Evolutionary conservation across 371 early-diverging fungal species (phyloP).

Genomic region (Mucor saturninus): DNA sequence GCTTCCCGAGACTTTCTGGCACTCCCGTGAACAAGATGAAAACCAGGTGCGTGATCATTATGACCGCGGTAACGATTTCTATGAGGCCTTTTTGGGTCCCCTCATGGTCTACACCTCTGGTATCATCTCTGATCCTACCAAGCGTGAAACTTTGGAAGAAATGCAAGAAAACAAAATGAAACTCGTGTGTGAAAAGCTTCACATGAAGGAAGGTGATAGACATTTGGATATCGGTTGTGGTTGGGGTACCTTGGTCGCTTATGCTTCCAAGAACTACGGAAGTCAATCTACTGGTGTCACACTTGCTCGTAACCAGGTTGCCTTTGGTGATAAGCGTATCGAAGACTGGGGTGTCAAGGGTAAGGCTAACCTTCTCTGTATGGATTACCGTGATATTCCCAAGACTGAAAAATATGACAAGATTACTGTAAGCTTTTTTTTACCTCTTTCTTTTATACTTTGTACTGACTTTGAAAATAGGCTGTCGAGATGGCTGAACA

Average conservation of each 20-base stretch:
- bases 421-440: conserved; percentile 67
- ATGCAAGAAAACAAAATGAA: conserved; percentile 95
- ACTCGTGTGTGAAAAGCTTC: conserved; percentile 85
- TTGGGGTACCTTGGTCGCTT: conserved; percentile 94
- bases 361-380: conserved; percentile 82
- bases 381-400: conserved; percentile 97
- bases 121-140: conserved; percentile 76
- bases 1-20: conserved; percentile 95
- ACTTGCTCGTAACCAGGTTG: conserved; percentile 89
- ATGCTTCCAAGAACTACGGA: conserved; percentile 88
- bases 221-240: conserved; percentile 98
- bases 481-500: conserved; percentile 98
- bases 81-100: conserved; percentile 92
- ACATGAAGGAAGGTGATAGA: conserved; percentile 87
- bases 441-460: background rate
- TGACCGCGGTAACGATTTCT: conserved; percentile 97
- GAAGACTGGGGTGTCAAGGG: conserved; percentile 81
- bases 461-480: conserved; percentile 30
- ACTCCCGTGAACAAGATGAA: conserved; percentile 94
- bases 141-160: conserved; percentile 89
- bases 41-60: conserved; percentile 97
- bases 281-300: conserved; percentile 93
- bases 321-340: conserved; percentile 86
- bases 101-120: conserved; percentile 97
- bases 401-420: conserved; percentile 85